A percentile compares a stretch with the other conserved stretches of the same genome.
Conservation (phyloP, 139 green algal genomes). For the Chlorella sp. region DNA sequence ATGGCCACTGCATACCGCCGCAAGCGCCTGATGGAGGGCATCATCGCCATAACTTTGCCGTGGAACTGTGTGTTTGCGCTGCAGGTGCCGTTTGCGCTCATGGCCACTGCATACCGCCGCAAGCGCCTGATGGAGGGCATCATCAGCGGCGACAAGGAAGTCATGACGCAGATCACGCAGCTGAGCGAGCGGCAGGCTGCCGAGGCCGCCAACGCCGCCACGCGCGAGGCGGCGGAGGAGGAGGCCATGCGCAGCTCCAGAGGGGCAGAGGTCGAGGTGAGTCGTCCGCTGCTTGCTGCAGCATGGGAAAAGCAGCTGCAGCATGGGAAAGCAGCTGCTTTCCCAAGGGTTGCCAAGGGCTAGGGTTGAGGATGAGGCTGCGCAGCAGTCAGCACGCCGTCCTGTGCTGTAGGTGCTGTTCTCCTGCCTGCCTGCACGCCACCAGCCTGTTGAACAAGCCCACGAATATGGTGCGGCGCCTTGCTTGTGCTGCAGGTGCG, state of each 20-base stretch:
- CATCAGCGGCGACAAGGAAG: slow-evolving; percentile 54
- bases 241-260: not conserved
- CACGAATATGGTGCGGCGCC: not conserved
- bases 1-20: slow-evolving; percentile 62
- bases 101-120: slow-evolving; percentile 60
- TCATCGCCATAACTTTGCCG: too few species aligned
- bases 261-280: not conserved
- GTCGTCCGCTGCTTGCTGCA: too few species aligned
- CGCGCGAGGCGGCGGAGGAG: not conserved
- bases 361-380: not conserved
- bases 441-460: not conserved
- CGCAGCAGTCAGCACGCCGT: not conserved
- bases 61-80: too few species aligned
- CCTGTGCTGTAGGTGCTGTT: not conserved
- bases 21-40: slow-evolving; percentile 66
- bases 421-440: too few species aligned
- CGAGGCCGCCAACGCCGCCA: not conserved
- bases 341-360: not conserved
- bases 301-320: not conserved
- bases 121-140: slow-evolving; percentile 71
- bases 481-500: not conserved
- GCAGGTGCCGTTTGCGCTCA: slow-evolving; percentile 54
- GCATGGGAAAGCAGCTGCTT: not conserved
- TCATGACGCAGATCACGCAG: slow-evolving; percentile 19
- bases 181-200: slow-evolving; percentile 7